These are phyloP conservation scores for Aspergillus sclerotialis DNA, from an alignment of 2,329 filamentous ascomycete species.

Conservation along the genomic window DNA sequence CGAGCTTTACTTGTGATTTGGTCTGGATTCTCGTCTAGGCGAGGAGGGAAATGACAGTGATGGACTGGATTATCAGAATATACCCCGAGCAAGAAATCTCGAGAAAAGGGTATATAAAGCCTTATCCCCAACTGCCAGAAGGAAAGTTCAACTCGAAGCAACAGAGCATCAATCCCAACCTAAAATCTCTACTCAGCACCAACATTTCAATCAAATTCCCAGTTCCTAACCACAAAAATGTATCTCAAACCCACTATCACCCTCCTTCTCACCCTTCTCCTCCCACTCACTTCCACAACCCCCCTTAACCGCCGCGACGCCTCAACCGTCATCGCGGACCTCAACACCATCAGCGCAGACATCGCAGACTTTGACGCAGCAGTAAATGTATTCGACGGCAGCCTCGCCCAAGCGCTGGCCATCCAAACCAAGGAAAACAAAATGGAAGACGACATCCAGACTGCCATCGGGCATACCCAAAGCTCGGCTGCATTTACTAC, in stretches of 20 bases:
- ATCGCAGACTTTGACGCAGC: constrained; percentile 1
- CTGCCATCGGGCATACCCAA: constrained; percentile 4
- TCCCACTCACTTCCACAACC: background rate
- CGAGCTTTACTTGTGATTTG: too few species aligned
- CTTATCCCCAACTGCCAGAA: too few species aligned
- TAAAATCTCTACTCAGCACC: background rate
- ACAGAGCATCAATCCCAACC: too few species aligned
- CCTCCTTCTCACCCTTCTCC: constrained; percentile 2
- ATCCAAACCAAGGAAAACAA: constrained; percentile 3
- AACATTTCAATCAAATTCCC: background rate
- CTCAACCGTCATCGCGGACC: constrained; percentile 5
- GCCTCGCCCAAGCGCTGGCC: background rate
- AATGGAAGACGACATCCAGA: constrained; percentile 4
- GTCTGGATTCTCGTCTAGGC: too few species aligned
- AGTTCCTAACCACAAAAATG: constrained; percentile 2
- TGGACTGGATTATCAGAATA: too few species aligned
- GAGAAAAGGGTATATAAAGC: background rate
- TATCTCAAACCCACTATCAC: background rate
- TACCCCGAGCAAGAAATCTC: too few species aligned
- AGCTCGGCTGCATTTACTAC: constrained; percentile 2
- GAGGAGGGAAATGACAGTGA: too few species aligned
- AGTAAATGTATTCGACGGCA: constrained; percentile 5
- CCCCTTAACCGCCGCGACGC: constrained; percentile 1
- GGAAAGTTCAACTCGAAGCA: too few species aligned
- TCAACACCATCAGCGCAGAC: constrained; percentile 4